phyloP scores from a whole-genome alignment of 2,329 filamentous ascomycete species.

The Phaeomoniella chlamydospora region DNA sequence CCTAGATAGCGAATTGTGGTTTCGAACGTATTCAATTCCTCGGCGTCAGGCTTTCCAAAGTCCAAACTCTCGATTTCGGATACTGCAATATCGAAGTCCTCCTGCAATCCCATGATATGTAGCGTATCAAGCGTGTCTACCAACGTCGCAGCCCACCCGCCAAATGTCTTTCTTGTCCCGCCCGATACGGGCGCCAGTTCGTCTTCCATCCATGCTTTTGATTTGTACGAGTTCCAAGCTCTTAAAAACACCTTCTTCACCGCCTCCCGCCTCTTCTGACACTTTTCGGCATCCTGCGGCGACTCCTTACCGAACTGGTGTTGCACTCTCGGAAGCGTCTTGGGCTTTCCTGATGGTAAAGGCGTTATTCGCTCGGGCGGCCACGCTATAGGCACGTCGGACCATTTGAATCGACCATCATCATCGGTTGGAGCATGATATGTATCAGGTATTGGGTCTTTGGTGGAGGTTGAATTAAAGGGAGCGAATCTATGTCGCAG shows the following conservation, averaged over 20 bases:
- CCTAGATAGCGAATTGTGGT: slow-evolving; percentile 25
- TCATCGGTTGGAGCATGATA: neutral
- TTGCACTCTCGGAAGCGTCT: slow-evolving; percentile 14
- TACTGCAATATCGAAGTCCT: slow-evolving; percentile 52
- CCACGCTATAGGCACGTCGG: slow-evolving; percentile 1
- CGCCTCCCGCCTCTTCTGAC: slow-evolving; percentile 19
- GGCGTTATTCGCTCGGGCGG: slow-evolving; percentile 2
- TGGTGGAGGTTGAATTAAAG: neutral
- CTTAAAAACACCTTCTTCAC: slow-evolving; percentile 36
- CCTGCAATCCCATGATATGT: slow-evolving; percentile 55
- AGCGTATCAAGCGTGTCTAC: slow-evolving; percentile 54
- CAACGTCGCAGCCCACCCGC: slow-evolving; percentile 46
- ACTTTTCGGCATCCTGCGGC: neutral
- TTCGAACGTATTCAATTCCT: slow-evolving; percentile 21
- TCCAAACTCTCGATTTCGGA: slow-evolving; percentile 44
- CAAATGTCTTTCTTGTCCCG: slow-evolving; percentile 39
- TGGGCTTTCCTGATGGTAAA: slow-evolving; percentile 11
- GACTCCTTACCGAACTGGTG: slow-evolving; percentile 13
- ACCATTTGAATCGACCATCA: neutral
- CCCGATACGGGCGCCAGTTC: slow-evolving; percentile 45
- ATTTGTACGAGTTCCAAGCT: slow-evolving; percentile 45
- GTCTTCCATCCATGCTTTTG: slow-evolving; percentile 48
- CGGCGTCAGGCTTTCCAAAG: slow-evolving; percentile 37
- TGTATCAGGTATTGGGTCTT: neutral
- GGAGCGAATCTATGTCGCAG: neutral